Evolutionary conservation across 257 asterid species (phyloP).

Genomic region (Verbena officinalis): DNA sequence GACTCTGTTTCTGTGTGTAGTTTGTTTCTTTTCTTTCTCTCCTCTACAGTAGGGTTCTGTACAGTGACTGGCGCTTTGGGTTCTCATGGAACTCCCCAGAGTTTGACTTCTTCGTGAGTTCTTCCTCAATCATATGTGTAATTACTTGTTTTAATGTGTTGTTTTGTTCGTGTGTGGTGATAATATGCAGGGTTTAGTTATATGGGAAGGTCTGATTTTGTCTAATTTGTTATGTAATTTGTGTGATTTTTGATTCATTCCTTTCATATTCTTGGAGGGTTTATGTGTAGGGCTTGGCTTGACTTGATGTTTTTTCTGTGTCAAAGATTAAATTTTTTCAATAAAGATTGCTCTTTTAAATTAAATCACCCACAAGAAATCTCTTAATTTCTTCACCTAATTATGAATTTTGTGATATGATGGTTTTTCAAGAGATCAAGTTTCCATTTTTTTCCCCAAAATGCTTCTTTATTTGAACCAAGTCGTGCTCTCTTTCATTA

Average conservation of each 20-base stretch:
- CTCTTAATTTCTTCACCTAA: constrained; percentile 4
- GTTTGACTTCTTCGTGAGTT: constrained; percentile 27
- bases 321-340: neutral
- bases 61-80: constrained; percentile 14
- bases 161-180: neutral
- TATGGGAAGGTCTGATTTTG: neutral
- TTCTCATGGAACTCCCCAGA: constrained; percentile 25
- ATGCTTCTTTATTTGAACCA: neutral
- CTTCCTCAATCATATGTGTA: neutral
- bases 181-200: neutral
- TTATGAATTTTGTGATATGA: constrained; percentile 5
- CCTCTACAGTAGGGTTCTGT: constrained; percentile 34
- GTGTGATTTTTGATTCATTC: neutral
- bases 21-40: constrained; percentile 14
- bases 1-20: neutral
- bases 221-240: neutral
- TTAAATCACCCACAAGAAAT: neutral
- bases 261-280: constrained; percentile 4
- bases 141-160: neutral
- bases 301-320: neutral
- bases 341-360: neutral
- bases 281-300: neutral
- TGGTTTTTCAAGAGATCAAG: neutral
- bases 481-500: neutral
- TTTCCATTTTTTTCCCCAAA: neutral